Evolutionary conservation across 768 basidiomycete genomes (phyloP), one percentile per base, ranked within the genome.

Genomic region (Collybiopsis luxurians): DNA sequence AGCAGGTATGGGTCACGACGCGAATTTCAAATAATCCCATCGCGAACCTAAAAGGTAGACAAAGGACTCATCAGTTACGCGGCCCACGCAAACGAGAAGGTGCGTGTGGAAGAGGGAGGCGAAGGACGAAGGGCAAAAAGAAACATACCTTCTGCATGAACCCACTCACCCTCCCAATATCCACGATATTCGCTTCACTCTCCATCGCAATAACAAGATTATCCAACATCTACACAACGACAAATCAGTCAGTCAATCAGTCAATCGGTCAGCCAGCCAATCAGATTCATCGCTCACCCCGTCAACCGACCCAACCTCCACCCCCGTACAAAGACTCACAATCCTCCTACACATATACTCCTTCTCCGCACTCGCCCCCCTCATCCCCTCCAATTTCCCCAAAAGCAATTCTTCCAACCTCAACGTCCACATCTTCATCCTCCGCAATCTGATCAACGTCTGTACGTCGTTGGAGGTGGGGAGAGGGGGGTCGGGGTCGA

Each of bases 291-390:
- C 27, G 81, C 88, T 79, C 69, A 95, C 95, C 66, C 86, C 86
- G 69, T 97, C 96, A 51, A 98, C 89, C 69, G 88, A 86, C 64
- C 96, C 93, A 44, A 90, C 79, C 2, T 90, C 84, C 46, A 95
- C 86, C 21, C 90, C 90, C 3, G 92, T 90, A 69, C 92, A 95
- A 40, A 95, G 74, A 13, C 93, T 86, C 24, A 99, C 87, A 59
- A 98, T 87, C 73, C 86, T 95, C 73, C 90, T 88, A 75, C 92
- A 96, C 70, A 94, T 88, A 64, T 89, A 87, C 67, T 95, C 91
- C 72, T 90, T 93, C 73, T 94, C 92, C 17, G 89, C 88, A 63
- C 87, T 89, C 28, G 87, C 86, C 44, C 89, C 91, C 62, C 90
- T 84, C 60, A 95, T 70, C 30, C 78, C 77, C 65, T 81, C 79